Conservation (phyloP, 257 asterid species). For the Scutellaria galericulata region DNA sequence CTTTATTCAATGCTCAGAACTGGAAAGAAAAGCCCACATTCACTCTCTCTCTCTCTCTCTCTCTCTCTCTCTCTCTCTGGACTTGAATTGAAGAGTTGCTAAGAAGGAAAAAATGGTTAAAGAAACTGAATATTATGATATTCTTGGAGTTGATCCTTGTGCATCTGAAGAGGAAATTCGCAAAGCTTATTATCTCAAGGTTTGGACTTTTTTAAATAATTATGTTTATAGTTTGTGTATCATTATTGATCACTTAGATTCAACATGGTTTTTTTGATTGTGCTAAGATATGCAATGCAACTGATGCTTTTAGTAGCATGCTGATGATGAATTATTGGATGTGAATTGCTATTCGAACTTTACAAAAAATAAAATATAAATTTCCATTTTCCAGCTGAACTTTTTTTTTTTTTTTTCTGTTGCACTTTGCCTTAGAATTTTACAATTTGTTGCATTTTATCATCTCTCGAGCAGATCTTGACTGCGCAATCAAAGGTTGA, state of each 20-base stretch:
- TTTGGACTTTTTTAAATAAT: constrained; percentile 19
- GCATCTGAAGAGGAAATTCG: constrained; percentile 85
- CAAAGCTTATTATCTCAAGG: constrained; percentile 93
- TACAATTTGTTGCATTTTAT: no score
- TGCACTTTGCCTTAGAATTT: no score
- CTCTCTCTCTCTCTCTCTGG: constrained; percentile 17
- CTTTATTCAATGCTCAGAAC: constrained; percentile 53
- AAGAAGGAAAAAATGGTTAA: constrained; percentile 59
- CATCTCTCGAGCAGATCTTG: no score
- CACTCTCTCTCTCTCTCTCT: constrained; percentile 8
- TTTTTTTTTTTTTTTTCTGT: no score
- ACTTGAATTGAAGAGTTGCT: constrained; percentile 19
- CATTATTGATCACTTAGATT: not conserved
- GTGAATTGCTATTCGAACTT: no score
- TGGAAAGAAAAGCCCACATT: constrained; percentile 51
- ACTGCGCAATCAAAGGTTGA: no score
- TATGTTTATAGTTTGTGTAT: not conserved
- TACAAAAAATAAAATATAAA: no score
- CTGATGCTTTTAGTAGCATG: no score
- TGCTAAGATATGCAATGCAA: no score
- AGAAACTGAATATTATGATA: constrained; percentile 84
- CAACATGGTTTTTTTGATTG: not conserved
- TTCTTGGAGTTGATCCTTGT: constrained; percentile 67
- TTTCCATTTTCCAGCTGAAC: no score
- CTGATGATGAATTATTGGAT: no score